phyloP scores from a whole-genome alignment of 169 alveolate genomes.

The Neospora caninum region DNA sequence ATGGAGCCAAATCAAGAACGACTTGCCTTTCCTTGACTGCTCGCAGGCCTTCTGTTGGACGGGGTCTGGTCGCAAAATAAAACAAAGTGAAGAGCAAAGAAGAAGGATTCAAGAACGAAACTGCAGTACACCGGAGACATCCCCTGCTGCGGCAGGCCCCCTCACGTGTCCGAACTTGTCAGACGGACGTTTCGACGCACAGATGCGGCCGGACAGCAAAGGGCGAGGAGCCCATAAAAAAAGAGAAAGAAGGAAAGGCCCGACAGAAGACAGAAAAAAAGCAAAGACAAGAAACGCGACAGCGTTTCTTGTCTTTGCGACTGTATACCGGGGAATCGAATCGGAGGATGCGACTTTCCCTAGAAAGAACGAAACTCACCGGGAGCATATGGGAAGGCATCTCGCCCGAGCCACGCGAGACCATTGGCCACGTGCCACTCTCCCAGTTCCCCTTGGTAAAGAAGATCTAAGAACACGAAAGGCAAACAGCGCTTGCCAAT shows the following conservation, averaged over 20 bases:
- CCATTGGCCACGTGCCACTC: slow-evolving; percentile 7
- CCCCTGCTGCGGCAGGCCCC: too few relatives aligned
- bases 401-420: background rate
- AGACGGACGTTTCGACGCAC: too few relatives aligned
- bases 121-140: too few relatives aligned
- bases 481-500: background rate
- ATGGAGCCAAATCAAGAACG: background rate
- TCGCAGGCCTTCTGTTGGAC: background rate
- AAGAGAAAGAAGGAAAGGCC: background rate
- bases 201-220: background rate
- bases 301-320: too few relatives aligned
- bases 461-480: background rate
- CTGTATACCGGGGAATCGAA: too few relatives aligned
- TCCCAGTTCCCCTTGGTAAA: background rate
- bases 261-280: too few relatives aligned
- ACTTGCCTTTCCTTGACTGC: background rate
- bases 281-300: too few relatives aligned
- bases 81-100: too few relatives aligned
- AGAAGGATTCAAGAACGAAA: background rate
- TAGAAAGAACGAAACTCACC: background rate
- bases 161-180: too few relatives aligned
- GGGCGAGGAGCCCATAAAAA: too few relatives aligned
- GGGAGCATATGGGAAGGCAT: background rate
- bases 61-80: background rate
- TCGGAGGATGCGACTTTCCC: background rate